A percentile compares a stretch with the other conserved stretches of the same genome.
Evolutionary conservation across 2,329 filamentous ascomycete genomes (phyloP).

Genomic region (Hypomyces rosellus): DNA sequence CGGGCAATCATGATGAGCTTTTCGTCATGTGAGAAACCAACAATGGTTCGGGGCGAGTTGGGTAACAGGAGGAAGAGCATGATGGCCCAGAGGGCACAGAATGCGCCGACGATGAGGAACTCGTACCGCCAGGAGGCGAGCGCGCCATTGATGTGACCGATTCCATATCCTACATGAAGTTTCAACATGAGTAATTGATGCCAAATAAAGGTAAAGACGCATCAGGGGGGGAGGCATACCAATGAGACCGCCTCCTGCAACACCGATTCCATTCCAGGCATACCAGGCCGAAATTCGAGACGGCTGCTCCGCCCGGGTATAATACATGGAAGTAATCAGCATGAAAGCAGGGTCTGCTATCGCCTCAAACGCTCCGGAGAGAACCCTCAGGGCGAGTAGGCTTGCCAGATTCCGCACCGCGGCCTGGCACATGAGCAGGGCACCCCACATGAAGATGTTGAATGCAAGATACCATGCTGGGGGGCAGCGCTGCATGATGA

Average conservation of each 20-base stretch:
- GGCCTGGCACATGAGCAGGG: conserved; percentile 42
- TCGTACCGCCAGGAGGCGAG: conserved; percentile 61
- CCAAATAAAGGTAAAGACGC: background rate
- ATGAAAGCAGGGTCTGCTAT: conserved; percentile 46
- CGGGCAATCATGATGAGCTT: conserved; percentile 50
- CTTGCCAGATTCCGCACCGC: conserved; percentile 50
- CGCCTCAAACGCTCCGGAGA: conserved; percentile 61
- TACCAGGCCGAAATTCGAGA: conserved; percentile 55
- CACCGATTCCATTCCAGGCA: conserved; percentile 51
- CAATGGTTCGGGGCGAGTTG: conserved; percentile 49
- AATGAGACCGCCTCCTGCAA: conserved; percentile 48
- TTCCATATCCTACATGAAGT: conserved; percentile 40
- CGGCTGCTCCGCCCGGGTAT: conserved; percentile 56
- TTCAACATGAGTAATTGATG: background rate
- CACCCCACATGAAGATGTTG: conserved; percentile 52
- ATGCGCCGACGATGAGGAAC: conserved; percentile 56
- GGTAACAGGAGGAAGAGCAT: conserved; percentile 51
- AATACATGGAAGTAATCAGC: conserved; percentile 60
- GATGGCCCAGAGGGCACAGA: conserved; percentile 55
- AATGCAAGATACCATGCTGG: conserved; percentile 32
- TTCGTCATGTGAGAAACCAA: conserved; percentile 43
- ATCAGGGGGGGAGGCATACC: conserved; percentile 16
- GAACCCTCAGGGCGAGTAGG: conserved; percentile 48
- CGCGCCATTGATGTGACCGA: conserved; percentile 51
- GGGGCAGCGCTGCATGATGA: conserved; percentile 26